Conservation (phyloP, 768 basidiomycete species). For the Collybia sp. region DNA sequence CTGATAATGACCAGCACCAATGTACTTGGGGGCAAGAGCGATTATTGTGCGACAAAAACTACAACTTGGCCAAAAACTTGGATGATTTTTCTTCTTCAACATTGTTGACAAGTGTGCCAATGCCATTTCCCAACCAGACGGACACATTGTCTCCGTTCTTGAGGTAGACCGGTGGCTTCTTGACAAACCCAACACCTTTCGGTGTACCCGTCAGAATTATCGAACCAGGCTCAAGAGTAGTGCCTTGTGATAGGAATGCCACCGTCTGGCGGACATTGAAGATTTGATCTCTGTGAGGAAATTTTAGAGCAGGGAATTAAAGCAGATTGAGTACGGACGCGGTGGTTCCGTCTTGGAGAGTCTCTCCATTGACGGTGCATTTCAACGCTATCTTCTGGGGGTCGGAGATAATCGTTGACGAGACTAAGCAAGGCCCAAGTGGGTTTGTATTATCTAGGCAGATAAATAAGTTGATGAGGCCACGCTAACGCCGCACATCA, state of each 20-base stretch:
- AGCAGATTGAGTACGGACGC: slow-evolving; percentile 41
- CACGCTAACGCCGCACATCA: not conserved
- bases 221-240: slow-evolving; percentile 76
- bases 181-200: slow-evolving; percentile 77
- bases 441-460: slow-evolving; percentile 62
- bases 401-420: slow-evolving; percentile 55
- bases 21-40: too few relatives aligned
- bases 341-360: slow-evolving; percentile 76
- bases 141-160: slow-evolving; percentile 71
- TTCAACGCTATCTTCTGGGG: slow-evolving; percentile 63
- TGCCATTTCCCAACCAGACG: slow-evolving; percentile 65
- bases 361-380: slow-evolving; percentile 59
- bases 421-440: slow-evolving; percentile 78
- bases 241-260: slow-evolving; percentile 78
- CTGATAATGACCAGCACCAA: too few relatives aligned
- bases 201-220: slow-evolving; percentile 84
- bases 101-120: slow-evolving; percentile 77
- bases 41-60: not conserved
- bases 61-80: slow-evolving; percentile 34
- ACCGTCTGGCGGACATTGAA: slow-evolving; percentile 77
- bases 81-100: slow-evolving; percentile 61
- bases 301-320: not conserved
- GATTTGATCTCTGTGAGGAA: slow-evolving; percentile 60
- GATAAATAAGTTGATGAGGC: not conserved
- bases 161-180: slow-evolving; percentile 64